Evolutionary conservation across 1,139 yeast species (phyloP).

Genomic region (Pichia cactophila): DNA sequence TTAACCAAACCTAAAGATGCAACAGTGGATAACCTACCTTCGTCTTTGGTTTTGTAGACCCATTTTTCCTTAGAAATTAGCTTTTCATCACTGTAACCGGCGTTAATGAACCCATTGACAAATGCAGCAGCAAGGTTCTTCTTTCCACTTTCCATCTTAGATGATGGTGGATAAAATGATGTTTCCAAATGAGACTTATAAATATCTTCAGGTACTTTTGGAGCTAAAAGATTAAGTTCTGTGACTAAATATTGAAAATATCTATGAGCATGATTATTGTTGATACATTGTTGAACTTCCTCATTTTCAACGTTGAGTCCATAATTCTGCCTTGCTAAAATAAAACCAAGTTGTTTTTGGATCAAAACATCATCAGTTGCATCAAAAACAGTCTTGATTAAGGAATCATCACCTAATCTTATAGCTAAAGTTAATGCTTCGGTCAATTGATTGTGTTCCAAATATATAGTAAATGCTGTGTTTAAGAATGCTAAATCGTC

Average conservation of each 20-base stretch:
- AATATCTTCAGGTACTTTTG: slow-evolving; percentile 92
- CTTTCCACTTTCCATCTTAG: slow-evolving; percentile 83
- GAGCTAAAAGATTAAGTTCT: slow-evolving; percentile 81
- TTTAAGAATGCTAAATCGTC: slow-evolving; percentile 81
- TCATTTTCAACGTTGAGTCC: slow-evolving; percentile 63
- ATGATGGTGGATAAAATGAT: slow-evolving; percentile 42
- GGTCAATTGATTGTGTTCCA: slow-evolving; percentile 71
- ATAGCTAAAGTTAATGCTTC: slow-evolving; percentile 89
- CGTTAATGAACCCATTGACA: slow-evolving; percentile 84
- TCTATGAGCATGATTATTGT: slow-evolving; percentile 72
- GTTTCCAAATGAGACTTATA: slow-evolving; percentile 82
- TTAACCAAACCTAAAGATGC: slow-evolving; percentile 87
- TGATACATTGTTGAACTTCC: slow-evolving; percentile 78
- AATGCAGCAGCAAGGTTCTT: slow-evolving; percentile 94
- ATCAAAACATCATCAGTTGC: slow-evolving; percentile 62
- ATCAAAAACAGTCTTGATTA: slow-evolving; percentile 73
- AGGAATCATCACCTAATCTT: slow-evolving; percentile 73
- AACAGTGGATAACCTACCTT: slow-evolving; percentile 90
- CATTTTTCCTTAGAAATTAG: slow-evolving; percentile 65
- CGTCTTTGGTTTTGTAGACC: slow-evolving; percentile 89
- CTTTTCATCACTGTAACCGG: slow-evolving; percentile 86
- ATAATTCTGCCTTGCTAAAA: slow-evolving; percentile 81
- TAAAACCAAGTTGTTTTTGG: slow-evolving; percentile 87
- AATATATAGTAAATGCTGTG: slow-evolving; percentile 85
- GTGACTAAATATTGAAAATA: slow-evolving; percentile 73